Conservation (phyloP, 768 basidiomycete species). For the Crucibulum laeve region DNA sequence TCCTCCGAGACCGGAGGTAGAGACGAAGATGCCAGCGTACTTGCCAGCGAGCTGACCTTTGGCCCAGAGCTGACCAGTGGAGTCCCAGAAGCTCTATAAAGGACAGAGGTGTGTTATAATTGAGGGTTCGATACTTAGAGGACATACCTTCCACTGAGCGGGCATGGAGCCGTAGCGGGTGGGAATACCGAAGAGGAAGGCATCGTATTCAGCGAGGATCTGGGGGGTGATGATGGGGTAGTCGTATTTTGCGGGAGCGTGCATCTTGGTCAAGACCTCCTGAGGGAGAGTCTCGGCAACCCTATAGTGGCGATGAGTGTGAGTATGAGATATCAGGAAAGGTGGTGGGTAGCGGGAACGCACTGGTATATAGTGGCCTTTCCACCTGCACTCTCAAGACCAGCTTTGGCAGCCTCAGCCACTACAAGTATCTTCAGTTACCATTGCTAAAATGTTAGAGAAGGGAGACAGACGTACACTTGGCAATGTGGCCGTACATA, state of each 20-base stretch:
- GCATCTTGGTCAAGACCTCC: conserved; percentile 64
- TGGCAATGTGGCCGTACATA: conserved; percentile 70
- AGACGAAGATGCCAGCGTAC: conserved; percentile 69
- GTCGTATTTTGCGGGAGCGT: conserved; percentile 65
- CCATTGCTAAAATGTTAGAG: neutral
- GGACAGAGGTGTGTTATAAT: neutral
- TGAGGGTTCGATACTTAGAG: neutral
- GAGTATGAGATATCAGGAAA: neutral
- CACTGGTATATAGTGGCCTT: conserved; percentile 51
- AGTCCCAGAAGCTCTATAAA: conserved; percentile 65
- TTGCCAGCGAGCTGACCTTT: conserved; percentile 64
- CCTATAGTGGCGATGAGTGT: conserved; percentile 31
- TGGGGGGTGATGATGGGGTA: conserved; percentile 65
- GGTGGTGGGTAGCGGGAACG: conserved; percentile 12
- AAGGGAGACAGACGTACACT: conserved; percentile 36
- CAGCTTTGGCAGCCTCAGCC: conserved; percentile 49
- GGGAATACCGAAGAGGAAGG: conserved; percentile 71
- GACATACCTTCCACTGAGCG: conserved; percentile 68
- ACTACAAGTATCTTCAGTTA: conserved; percentile 35
- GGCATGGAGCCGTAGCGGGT: conserved; percentile 82
- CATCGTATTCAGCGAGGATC: conserved; percentile 58
- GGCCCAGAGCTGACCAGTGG: conserved; percentile 64
- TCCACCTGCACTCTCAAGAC: conserved; percentile 46
- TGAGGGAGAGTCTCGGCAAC: conserved; percentile 74
- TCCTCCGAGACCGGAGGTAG: conserved; percentile 66